phyloP scores from a whole-genome alignment of 352 stramenopile genomes.

The Pythium monospermum region DNA sequence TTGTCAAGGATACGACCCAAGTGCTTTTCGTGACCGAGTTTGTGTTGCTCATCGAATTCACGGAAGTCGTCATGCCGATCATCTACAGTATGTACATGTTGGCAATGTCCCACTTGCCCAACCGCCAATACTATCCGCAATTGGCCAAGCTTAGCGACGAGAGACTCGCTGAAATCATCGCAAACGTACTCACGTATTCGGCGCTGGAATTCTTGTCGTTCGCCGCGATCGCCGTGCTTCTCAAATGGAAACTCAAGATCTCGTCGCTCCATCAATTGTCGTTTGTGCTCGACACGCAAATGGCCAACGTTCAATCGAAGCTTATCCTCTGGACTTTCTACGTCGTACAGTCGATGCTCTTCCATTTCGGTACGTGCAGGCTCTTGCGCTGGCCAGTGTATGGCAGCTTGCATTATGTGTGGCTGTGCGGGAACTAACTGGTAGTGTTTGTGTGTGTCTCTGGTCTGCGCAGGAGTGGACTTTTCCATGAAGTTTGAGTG shows the following conservation, averaged over 20 bases:
- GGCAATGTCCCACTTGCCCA: slow-evolving; percentile 7
- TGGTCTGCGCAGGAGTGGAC: background rate
- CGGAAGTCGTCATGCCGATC: slow-evolving; percentile 19
- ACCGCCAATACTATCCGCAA: slow-evolving; percentile 14
- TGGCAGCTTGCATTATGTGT: background rate
- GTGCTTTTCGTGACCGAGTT: slow-evolving; percentile 20
- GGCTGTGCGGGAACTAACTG: background rate
- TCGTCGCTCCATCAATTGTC: slow-evolving; percentile 25
- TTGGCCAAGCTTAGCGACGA: background rate
- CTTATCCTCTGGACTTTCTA: slow-evolving; percentile 31
- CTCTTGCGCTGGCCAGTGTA: no score
- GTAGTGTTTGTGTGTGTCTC: background rate
- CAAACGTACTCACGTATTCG: slow-evolving; percentile 6
- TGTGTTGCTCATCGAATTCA: slow-evolving; percentile 17
- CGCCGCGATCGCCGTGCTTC: background rate
- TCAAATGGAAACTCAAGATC: slow-evolving; percentile 4
- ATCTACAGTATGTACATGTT: slow-evolving; percentile 16
- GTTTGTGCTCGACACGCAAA: slow-evolving; percentile 29
- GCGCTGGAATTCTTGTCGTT: slow-evolving; percentile 12
- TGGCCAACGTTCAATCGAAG: slow-evolving; percentile 24
- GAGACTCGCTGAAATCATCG: background rate
- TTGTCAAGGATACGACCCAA: background rate
- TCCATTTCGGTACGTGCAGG: slow-evolving; percentile 22
- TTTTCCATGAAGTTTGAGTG: background rate
- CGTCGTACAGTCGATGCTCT: slow-evolving; percentile 26